Percentiles rank a stretch among this genome's conserved stretches.
These are phyloP conservation scores for Saturnispora sekii DNA, from an alignment of 805 yeast species.

Conservation along the genomic window DNA sequence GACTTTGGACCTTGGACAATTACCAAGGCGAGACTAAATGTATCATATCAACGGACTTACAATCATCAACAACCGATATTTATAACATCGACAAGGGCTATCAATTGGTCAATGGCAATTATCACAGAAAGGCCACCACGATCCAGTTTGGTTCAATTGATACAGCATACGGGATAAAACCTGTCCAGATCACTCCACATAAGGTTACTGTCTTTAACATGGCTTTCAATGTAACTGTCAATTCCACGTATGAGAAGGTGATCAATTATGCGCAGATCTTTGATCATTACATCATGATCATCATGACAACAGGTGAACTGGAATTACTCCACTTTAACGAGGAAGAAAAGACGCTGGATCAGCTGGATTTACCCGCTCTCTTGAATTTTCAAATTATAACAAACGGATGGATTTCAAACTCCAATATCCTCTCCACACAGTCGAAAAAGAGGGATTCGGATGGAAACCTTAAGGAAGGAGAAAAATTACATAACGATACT, in stretches of 20 bases:
- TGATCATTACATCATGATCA: slow-evolving; percentile 55
- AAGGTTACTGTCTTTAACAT: slow-evolving; percentile 55
- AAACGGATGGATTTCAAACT: slow-evolving; percentile 54
- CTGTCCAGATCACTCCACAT: slow-evolving; percentile 66
- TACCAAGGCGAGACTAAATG: slow-evolving; percentile 36
- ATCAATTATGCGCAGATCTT: slow-evolving; percentile 52
- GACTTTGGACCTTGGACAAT: slow-evolving; percentile 59
- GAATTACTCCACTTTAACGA: slow-evolving; percentile 38
- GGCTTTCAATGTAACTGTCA: slow-evolving; percentile 43
- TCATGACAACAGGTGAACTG: slow-evolving; percentile 63
- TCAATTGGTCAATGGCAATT: slow-evolving; percentile 50
- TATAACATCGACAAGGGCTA: slow-evolving; percentile 55
- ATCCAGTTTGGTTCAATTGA: slow-evolving; percentile 48
- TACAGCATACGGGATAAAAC: slow-evolving; percentile 35
- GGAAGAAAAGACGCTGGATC: slow-evolving; percentile 15
- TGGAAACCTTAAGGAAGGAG: slow-evolving; percentile 18
- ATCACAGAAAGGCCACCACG: slow-evolving; percentile 54
- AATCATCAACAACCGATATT: slow-evolving; percentile 55
- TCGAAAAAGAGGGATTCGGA: slow-evolving; percentile 18
- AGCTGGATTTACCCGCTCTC: slow-evolving; percentile 27
- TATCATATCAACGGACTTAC: slow-evolving; percentile 62
- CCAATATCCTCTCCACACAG: slow-evolving; percentile 36
- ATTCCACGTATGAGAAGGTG: slow-evolving; percentile 47
- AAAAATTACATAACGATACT: slow-evolving; percentile 25
- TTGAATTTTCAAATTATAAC: slow-evolving; percentile 42